Evolutionary conservation across 768 basidiomycete species (phyloP), one percentile per base, ranked within the genome.

Genomic region (Hortiboletus flavorubellus): DNA sequence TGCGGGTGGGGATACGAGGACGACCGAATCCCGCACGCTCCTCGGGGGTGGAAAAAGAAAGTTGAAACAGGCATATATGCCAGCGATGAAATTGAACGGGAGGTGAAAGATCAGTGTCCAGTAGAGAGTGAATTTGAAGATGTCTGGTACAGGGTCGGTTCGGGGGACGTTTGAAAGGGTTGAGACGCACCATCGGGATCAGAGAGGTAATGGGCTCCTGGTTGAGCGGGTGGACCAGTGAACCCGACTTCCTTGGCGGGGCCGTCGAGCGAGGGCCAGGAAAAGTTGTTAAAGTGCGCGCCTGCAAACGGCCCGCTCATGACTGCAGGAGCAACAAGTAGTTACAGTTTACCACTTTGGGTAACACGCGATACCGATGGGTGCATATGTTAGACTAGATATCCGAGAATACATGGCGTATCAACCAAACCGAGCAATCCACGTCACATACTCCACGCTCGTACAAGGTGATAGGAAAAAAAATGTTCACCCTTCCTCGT

Each of bases 41-140:
- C 64, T 64, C 2, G 61, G 55, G 2, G 77, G 73, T 2, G 75
- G 74, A 53, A 75, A 73, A 4, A 71, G 56, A 34, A 78, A 66
- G 46, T 78, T 78, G 48, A 74, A 54, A 58, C 76, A 77, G 1
- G 77, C 76, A 48, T 76, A 78, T 2, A 57, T 47, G 7, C 78
- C 77, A 53, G 73, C 72, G 34, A 76, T 35, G 31, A 73, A 55
- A 53, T 72, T 78, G 40, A 73, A 63, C 0, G 78, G 78, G n/a
- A 67, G 66, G 61, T 78, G 73, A 59, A 79, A 75, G 29, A 79
- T 66, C n/a, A 79, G 52, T 1, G 75, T 76, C 78, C 78, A 79
- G 59, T 77, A 79, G 11, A 80, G 68, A 10, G 77, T 79, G 65
- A 79, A 79, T 12, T 59, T 67, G 61, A 77, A 79, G 43, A 80